phyloP scores from a whole-genome alignment of 345 rosid genomes.

The Pugionium cornutum region DNA sequence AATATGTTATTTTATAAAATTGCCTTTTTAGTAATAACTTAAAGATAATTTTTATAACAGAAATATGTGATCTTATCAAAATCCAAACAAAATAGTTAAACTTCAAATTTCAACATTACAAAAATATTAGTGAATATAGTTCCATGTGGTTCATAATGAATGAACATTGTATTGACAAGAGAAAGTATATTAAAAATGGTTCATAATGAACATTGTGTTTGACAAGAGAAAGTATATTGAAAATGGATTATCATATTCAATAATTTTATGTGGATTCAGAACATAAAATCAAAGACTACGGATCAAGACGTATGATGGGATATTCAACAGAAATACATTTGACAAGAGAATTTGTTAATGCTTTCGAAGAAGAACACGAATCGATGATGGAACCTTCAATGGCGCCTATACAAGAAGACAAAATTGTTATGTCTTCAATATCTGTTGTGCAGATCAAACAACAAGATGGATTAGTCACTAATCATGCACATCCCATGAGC shows the following conservation, averaged over 20 bases:
- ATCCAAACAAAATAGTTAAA: no score
- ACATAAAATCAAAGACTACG: not conserved
- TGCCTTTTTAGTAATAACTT: no score
- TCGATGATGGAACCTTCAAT: conserved; percentile 26
- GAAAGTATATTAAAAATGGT: no score
- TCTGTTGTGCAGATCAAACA: not conserved
- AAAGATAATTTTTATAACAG: no score
- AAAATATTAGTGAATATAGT: no score
- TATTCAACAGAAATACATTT: conserved; percentile 23
- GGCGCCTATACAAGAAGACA: conserved; percentile 32
- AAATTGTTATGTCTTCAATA: conserved; percentile 1
- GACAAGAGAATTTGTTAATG: conserved; percentile 14
- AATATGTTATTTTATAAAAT: no score
- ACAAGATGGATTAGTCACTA: conserved; percentile 11
- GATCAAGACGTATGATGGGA: conserved; percentile 42
- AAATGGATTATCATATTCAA: no score
- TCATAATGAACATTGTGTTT: not conserved
- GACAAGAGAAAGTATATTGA: not conserved
- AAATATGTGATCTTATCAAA: no score
- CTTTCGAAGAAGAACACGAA: conserved; percentile 22
- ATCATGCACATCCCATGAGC: conserved; percentile 11
- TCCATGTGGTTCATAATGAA: no score
- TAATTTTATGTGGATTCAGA: conserved; percentile 20
- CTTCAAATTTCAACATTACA: no score
- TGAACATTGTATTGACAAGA: no score